These are phyloP conservation scores for Termitomyces sp. DNA, from an alignment of 768 basidiomycete genomes.

Conservation along the genomic window DNA sequence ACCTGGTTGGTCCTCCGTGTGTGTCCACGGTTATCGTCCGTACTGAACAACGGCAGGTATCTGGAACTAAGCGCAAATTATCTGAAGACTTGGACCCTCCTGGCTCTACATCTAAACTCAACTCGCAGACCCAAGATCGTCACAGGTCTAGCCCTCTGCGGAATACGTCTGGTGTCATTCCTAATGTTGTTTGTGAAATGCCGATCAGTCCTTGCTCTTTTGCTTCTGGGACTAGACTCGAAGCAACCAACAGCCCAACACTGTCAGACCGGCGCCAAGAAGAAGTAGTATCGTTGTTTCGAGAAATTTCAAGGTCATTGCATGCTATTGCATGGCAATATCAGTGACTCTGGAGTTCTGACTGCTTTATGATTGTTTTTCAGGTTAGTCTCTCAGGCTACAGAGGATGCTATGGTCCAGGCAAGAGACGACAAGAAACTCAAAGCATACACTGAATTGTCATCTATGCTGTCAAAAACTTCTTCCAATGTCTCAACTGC, in stretches of 20 bases:
- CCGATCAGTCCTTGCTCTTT: neutral
- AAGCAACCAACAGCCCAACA: neutral
- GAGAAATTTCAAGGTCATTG: constrained; percentile 34
- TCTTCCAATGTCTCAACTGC: constrained; percentile 35
- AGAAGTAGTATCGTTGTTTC: constrained; percentile 30
- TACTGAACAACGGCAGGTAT: constrained; percentile 2
- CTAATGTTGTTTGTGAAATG: neutral
- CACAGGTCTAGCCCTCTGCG: neutral
- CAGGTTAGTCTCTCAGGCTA: constrained; percentile 42
- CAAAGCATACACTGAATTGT: constrained; percentile 45
- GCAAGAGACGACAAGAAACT: constrained; percentile 42
- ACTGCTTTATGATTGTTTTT: neutral
- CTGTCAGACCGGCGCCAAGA: constrained; percentile 12
- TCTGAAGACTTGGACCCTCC: neutral
- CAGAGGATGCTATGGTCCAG: constrained; percentile 36
- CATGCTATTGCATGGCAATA: constrained; percentile 12
- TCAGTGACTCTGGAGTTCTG: neutral
- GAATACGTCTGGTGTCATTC: neutral
- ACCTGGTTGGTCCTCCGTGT: constrained; percentile 1
- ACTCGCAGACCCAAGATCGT: neutral
- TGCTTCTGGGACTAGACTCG: neutral
- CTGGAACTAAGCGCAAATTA: constrained; percentile 8
- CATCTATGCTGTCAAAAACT: constrained; percentile 40
- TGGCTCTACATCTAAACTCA: neutral
- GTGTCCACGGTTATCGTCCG: neutral